Base-by-base conservation (phyloP, 805 yeast genomes). In the Barnettozyma californica region DNA sequence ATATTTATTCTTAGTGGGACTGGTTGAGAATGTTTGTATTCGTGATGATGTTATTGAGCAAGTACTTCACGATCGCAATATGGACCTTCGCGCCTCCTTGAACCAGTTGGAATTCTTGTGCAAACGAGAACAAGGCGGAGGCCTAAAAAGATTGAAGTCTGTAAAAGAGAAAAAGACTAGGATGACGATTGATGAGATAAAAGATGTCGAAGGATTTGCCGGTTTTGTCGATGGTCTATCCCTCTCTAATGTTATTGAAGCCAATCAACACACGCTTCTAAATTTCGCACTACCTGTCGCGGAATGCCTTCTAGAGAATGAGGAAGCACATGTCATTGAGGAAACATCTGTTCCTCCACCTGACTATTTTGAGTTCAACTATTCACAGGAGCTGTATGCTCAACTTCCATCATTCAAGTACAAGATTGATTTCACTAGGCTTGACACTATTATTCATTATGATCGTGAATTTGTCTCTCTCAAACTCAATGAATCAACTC, bases 11-110 rank as follows among this genome's bases (percentile, higher is more conserved):
- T 54, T 72, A 5, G 67, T 75, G 45, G 68, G 69, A 10, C 47
- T 67, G 34, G 54, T 62, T 23, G 67, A 68, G 26, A 72, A 73
- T 0, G 64, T 64, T 39, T 61, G 67, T 19, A 49, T 77, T 2
- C 63, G 67, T 9, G 48, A 60, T 2, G 56, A 52, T 0, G 51
- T 69, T 0, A 51, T 78, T 9, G 55, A 57, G 0, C 41, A 53
- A 2, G 51, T 77, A 0, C 53, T 71, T 1, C 43, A 50, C 8
- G 53, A 57, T 11, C 53, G 58, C 40, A 5, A 59, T 6, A 56
- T 53, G 41, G 85, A 81, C 58, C 61, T 82, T 26, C 65, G 86
- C 45, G 70, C 68, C 49, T 69, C 74, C 35, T 54, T 82, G 10
- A 55, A 67, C 64, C 47, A 14, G 69, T 1, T 75, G 76, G 26